Base-by-base conservation (phyloP, 306 rosid genomes). In the Prunus kanzakura region DNA sequence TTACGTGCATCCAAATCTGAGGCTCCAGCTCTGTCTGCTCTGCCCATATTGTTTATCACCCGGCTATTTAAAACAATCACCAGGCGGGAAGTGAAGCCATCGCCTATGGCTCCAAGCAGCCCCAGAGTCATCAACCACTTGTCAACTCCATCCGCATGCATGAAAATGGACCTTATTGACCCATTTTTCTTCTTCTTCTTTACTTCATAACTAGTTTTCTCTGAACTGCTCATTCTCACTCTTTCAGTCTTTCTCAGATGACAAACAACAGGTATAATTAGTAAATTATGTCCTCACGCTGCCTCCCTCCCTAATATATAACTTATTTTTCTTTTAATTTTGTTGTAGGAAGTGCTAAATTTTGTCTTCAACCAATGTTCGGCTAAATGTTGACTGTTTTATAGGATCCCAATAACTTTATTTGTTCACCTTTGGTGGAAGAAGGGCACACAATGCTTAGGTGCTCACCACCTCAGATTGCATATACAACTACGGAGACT, bases 1-100 rank as follows among this genome's bases (percentile, higher is more conserved):
- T 13, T 47, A 57, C 9, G 57, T 38, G 9, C 58, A 30, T 25
- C 27, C 20, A 13, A 8, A 23, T 7, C 8, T 49, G 84, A 72
- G 4, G 65, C 19, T 61, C 41, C 65, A 23, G 69, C 23, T 27
- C 2, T 11, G 16, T 10, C 30, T 10, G 30, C 64, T 58, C 32
- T 23, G 30, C 89, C 93, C 46, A 85, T 60, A 30, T 57, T 71
- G 81, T 89, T 89, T 67, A 89, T 67, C 63, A 87, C 76, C 2
- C 20, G 19, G 84, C 89, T 56, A 50, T 23, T 60, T 45, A 82
- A n/a, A 27, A 73, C 47, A 76, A 87, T 15, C 14, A 69, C 11
- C 64, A 80, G 25, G 4, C 71, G 75, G 1, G 62, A n/a, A 0
- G 67, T 5, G 11, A 84, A 7, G 5, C 76, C 87, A 52, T 83